Evolutionary conservation across 495 filamentous ascomycete genomes (phyloP), one percentile per base, ranked within the genome.

Genomic region (Clavariopsis aquatica): DNA sequence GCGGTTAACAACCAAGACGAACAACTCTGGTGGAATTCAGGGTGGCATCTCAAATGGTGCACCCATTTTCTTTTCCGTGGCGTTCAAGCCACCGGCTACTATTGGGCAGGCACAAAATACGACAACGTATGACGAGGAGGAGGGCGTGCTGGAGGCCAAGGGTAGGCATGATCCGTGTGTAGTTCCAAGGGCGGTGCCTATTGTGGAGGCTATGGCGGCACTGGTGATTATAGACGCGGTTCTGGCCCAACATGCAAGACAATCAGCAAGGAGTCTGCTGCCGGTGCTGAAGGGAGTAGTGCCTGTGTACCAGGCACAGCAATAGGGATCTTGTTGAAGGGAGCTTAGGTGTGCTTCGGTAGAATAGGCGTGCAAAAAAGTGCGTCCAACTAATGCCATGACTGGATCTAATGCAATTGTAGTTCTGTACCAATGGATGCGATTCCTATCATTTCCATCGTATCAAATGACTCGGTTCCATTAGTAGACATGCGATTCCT

Each of bases 101-200:
- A 98, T 98, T 73, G 91, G 92, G 34, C 90, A 93, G 78, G 90
- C 90, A 24, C 94, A 98, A 78, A 78, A 79, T 22, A 98, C 95
- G 3, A 87, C 89, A 13, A 86, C 85, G 1, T 98, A 96, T 76
- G 86, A 85, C 57, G 75, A 78, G 13, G 79, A 81, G 17, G 85
- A 89, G 60, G 94, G 94, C 47, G 73, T 89, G 12, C 79, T 98
- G 12, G 93, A 92, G 60, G 94, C 94, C 43, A 98, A 98, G 83
- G 94, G 94, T 8, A 82, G 94, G 52, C 94, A 98, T 74, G 94
- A 98, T 73, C 94, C 94, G 19, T 96, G 93, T 73, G 94, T 98
- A 8, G 91, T 96, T 0, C 94, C 94, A 17, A 83, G 94, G 47
- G 94, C 94, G 13, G 88, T 98, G 36, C 93, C 93, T 27, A 98